Conservation (phyloP, 345 rosid genomes). For the Draba incana region DNA sequence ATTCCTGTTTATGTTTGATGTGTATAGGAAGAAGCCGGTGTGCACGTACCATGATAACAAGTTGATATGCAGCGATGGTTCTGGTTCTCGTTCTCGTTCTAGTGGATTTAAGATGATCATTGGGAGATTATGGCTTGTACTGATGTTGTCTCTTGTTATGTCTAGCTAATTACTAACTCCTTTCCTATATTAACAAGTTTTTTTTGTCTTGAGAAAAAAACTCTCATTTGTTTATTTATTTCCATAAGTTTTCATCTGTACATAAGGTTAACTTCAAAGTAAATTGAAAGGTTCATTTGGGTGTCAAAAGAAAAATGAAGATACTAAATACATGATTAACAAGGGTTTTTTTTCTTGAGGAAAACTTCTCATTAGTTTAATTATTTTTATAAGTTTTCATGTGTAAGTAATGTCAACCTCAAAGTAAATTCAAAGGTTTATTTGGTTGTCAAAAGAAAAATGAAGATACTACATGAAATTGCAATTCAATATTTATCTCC, state of each 20-base stretch:
- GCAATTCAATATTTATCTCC: not conserved
- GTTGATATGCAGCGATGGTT: constrained; percentile 63
- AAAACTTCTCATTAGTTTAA: not conserved
- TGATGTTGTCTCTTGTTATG: too few relatives aligned
- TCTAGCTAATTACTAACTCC: not conserved
- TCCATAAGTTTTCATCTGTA: not conserved
- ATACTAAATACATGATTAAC: not conserved
- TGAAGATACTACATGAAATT: not conserved
- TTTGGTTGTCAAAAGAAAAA: constrained; percentile 4
- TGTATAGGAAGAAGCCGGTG: constrained; percentile 55
- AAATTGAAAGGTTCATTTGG: not conserved
- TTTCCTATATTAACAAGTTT: not conserved
- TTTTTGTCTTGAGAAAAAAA: too few relatives aligned
- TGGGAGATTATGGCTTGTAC: constrained; percentile 11
- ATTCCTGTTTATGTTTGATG: not conserved
- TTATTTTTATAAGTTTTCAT: not conserved
- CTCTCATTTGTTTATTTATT: not conserved
- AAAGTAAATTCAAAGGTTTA: not conserved
- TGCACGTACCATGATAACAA: constrained; percentile 75
- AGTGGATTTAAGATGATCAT: constrained; percentile 37
- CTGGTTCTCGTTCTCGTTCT: constrained; percentile 41
- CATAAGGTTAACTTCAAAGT: not conserved
- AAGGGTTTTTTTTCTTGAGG: not conserved
- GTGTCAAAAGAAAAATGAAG: not conserved
- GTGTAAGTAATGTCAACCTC: not conserved